Conservation (phyloP, 768 basidiomycete genomes). For the Rhodotorula taiwanensis region DNA sequence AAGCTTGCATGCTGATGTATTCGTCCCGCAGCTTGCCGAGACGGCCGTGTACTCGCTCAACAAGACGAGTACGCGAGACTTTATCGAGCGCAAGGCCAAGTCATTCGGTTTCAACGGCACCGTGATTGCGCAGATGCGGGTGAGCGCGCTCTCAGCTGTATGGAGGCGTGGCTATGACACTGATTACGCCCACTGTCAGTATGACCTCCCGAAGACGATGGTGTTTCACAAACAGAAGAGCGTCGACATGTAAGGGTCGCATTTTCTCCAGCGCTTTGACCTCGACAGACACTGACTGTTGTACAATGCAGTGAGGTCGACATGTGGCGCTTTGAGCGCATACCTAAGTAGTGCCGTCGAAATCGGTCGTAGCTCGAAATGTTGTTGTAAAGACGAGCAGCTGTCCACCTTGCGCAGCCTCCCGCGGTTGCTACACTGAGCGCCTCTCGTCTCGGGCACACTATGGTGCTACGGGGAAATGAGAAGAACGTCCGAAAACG, state of each 20-base stretch:
- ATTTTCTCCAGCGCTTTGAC: not conserved
- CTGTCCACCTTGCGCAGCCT: no score
- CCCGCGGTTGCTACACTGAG: no score
- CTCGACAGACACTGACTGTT: no score
- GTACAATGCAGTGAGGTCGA: conserved; percentile 30
- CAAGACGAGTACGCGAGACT: conserved; percentile 36
- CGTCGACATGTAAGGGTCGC: conserved; percentile 34
- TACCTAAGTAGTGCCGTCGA: conserved; percentile 20
- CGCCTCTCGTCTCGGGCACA: no score
- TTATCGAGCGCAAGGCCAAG: conserved; percentile 33
- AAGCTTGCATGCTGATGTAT: no score
- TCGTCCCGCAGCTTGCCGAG: conserved; percentile 31
- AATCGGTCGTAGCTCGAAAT: no score
- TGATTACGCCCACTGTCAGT: no score
- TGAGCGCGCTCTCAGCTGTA: not conserved
- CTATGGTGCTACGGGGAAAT: no score
- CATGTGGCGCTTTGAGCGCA: conserved; percentile 31
- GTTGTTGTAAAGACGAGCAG: no score
- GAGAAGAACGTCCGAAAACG: no score
- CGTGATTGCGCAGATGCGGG: conserved; percentile 38
- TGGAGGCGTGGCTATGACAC: no score
- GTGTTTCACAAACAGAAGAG: conserved; percentile 40
- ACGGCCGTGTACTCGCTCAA: conserved; percentile 40
- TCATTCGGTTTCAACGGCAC: conserved; percentile 33
- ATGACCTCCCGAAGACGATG: conserved; percentile 41